phyloP scores from a whole-genome alignment of 495 filamentous ascomycete species.

The Penicillium steckii region DNA sequence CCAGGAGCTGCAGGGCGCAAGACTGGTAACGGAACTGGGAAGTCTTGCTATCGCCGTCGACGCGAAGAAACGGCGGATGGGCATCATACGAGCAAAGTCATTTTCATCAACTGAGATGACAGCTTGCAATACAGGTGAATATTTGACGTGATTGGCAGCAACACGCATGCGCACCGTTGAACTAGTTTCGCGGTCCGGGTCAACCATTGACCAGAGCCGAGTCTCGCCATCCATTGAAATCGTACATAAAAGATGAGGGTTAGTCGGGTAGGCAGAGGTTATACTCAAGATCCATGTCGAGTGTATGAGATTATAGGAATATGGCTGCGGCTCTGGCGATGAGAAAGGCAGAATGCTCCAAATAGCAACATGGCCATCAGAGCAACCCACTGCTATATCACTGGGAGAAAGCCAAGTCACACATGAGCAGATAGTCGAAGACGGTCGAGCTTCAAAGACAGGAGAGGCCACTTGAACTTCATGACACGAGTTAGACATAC shows the following conservation, averaged over 20 bases:
- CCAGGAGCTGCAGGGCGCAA: conserved; percentile 41
- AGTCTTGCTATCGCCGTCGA: conserved; percentile 38
- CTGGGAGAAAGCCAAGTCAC: conserved; percentile 62
- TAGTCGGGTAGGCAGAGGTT: conserved; percentile 56
- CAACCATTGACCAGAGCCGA: conserved; percentile 54
- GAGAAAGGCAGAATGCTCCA: conserved; percentile 50
- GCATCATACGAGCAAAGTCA: conserved; percentile 50
- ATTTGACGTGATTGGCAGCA: conserved; percentile 47
- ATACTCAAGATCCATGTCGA: conserved; percentile 60
- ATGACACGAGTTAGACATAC: not conserved
- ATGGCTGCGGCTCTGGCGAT: conserved; percentile 37
- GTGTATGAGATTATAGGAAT: conserved; percentile 56
- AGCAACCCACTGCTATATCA: conserved; percentile 59
- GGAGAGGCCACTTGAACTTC: conserved; percentile 49
- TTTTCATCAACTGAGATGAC: conserved; percentile 58
- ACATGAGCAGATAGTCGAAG: conserved; percentile 55
- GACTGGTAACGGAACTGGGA: conserved; percentile 38
- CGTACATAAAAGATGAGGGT: conserved; percentile 54
- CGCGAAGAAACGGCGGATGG: conserved; percentile 56
- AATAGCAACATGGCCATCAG: conserved; percentile 60
- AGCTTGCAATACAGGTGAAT: conserved; percentile 55
- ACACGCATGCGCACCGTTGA: conserved; percentile 52
- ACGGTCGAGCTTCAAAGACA: conserved; percentile 51
- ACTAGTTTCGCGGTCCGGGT: conserved; percentile 47
- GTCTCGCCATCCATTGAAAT: conserved; percentile 59